Base-by-base conservation (phyloP, 1,284 basidiomycete genomes). In the Moniliophthora roreri region DNA sequence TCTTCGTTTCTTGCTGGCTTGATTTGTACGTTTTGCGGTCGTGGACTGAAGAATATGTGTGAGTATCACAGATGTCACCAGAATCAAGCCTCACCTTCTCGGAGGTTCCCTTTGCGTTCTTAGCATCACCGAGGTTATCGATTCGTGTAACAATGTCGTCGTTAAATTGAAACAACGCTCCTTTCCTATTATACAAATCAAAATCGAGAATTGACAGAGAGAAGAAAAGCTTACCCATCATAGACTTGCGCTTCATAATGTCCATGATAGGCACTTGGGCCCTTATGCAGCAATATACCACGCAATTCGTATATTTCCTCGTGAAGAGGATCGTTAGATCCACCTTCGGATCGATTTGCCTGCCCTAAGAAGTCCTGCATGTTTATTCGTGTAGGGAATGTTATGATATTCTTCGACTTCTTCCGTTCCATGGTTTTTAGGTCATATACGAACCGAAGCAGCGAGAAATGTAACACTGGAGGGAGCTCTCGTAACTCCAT, bases 221-320 rank as follows among this genome's bases (percentile, higher is more conserved):
- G 40, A 42, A 36, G 44, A 5, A 4, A 4, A 40, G 72, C 85
- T 62, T 63, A 95, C 92, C 70, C 69, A 65, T 95, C 91, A 63
- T 85, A 88, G 5, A 94, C 90, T 63, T 95, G 89, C 24, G 91
- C 91, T 61, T 93, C 87, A 63, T 97, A 97, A 66, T 97, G 94
- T 2, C 94, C 94, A 61, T 93, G 90, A 69, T 95, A 90, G 10
- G 94, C 94, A 70, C 92, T 89, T 8, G 80, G 63, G 1, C 94
- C 94, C 63, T 90, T 89, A 69, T 97, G 94, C 51, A 92, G 68
- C 8, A 97, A 71, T 8, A 96, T 83, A 5, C 91, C 94, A 40
- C 85, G 79, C 26, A 97, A 70, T 50, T 93, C 88, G 63, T 96
- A 97, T 18, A 80, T 64, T 62, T 76, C 67, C 6, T 66, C 58